Conservation (phyloP, 805 yeast genomes). For the Saturnispora kantuleensis region DNA sequence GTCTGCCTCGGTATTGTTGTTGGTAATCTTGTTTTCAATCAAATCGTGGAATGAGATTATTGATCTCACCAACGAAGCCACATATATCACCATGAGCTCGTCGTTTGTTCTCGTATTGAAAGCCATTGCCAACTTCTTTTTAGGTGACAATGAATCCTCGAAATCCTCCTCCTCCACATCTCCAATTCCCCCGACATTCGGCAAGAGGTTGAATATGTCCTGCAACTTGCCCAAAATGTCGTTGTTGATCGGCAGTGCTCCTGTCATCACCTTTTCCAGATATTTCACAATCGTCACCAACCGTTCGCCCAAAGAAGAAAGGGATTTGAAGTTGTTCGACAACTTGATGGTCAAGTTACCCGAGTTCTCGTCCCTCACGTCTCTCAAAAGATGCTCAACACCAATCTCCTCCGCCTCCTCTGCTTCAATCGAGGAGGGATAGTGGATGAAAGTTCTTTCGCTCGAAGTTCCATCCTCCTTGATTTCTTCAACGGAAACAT, state of each 20-base stretch:
- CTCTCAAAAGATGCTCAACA: conserved; percentile 91
- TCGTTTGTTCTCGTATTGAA: conserved; percentile 92
- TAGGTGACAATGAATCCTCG: conserved; percentile 14
- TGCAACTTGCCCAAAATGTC: conserved; percentile 85
- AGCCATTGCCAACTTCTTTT: conserved; percentile 47
- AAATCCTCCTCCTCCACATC: conserved; percentile 6
- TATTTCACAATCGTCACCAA: conserved; percentile 70
- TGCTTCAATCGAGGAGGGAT: conserved; percentile 88
- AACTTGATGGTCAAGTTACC: conserved; percentile 81
- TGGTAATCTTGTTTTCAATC: conserved; percentile 77
- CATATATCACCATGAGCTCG: conserved; percentile 88
- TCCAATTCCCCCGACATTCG: conserved; percentile 47
- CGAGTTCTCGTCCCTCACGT: conserved; percentile 92
- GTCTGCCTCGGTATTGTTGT: too few relatives aligned
- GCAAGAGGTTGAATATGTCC: conserved; percentile 87
- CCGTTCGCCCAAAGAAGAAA: conserved; percentile 76
- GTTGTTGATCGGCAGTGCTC: conserved; percentile 79
- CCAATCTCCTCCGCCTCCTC: conserved; percentile 99
- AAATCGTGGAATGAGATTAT: conserved; percentile 94
- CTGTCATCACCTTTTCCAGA: conserved; percentile 60
- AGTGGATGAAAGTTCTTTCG: conserved; percentile 85
- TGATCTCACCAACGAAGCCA: conserved; percentile 82
- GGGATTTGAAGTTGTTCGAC: conserved; percentile 80
- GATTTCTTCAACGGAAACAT: conserved; percentile 87
- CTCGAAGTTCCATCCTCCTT: conserved; percentile 93